Evolutionary conservation across 1,284 basidiomycete species (phyloP), one percentile per base, ranked within the genome.

Genomic region (Sporisorium graminicola): DNA sequence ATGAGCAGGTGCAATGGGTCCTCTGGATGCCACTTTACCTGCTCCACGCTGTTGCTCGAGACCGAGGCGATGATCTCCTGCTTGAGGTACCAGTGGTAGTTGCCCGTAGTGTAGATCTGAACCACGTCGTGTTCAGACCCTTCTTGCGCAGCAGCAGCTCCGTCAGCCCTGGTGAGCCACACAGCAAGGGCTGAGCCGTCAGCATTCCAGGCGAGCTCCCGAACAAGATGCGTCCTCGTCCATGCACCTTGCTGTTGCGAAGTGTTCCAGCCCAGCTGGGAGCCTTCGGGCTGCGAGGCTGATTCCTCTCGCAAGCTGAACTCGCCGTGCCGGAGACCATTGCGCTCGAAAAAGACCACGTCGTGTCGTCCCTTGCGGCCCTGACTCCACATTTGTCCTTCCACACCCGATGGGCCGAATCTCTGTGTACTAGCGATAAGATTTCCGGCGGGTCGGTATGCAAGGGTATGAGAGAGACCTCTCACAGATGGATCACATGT

Each of bases 291-390:
- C 42, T 69, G 69, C 5, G 79, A 65, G 85, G 83, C 79, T 74
- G 76, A 63, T 86, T 82, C 84, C 83, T 90, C 89, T 44, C 91
- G 87, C 63, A 98, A 82, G 53, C 88, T 89, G 85, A 98, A 98
- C 55, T 97, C 94, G 12, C 94, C 94, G 81, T 97, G 93, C 59
- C 94, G 88, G 65, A 99, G 86, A 0, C 96, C 97, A 85, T 99
- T 99, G 75, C 94, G 88, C 87, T 99, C 96, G 74, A 98, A 94
- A 86, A 99, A 98, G 0, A 98, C 91, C 1, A 99, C 88, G 78
- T 97, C 94, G 82, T 96, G 92, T 58, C 92, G 88, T 0, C 86
- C 87, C 35, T 86, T 52, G 9, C 80, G 62, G 3, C 82, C 82
- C 9, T 74, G 68, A 33, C 74, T 74, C 75, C 74, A 82, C 58